A percentile compares a stretch with the other conserved stretches of the same genome.
These are phyloP conservation scores for Suhomyces prunicola DNA, from an alignment of 805 yeast species.

Conservation along the genomic window DNA sequence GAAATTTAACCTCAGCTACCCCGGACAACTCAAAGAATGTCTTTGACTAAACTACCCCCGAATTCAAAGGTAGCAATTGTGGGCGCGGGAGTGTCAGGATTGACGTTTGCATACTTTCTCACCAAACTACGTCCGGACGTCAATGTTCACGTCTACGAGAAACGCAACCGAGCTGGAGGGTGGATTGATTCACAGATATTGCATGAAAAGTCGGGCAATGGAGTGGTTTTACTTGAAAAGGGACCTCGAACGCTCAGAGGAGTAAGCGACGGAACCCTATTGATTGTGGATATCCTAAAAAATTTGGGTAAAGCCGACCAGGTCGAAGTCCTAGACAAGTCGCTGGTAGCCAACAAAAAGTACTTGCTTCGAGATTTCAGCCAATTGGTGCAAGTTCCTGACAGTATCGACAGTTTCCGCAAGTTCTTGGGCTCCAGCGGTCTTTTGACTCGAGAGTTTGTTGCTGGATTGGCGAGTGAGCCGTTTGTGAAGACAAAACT, in stretches of 20 bases:
- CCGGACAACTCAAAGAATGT: conserved; percentile 8
- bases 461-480: conserved; percentile 48
- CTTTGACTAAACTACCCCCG: conserved; percentile 15
- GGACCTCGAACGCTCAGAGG: conserved; percentile 94
- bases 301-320: conserved; percentile 47
- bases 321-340: conserved; percentile 55
- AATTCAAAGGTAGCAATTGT: conserved; percentile 61
- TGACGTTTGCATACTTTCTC: conserved; percentile 68
- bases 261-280: conserved; percentile 69
- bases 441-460: conserved; percentile 39
- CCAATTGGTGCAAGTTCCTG: conserved; percentile 54
- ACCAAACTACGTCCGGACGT: conserved; percentile 75
- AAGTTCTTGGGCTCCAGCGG: conserved; percentile 39
- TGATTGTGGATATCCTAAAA: conserved; percentile 59
- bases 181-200: conserved; percentile 59
- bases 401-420: conserved; percentile 28
- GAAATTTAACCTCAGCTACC: not conserved
- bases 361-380: conserved; percentile 52
- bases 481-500: conserved; percentile 37
- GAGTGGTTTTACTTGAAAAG: conserved; percentile 54
- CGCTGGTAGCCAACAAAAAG: conserved; percentile 67
- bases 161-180: conserved; percentile 63
- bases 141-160: conserved; percentile 60
- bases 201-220: conserved; percentile 19
- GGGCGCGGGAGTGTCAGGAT: conserved; percentile 89